These are phyloP conservation scores for Phytophthora aleatoria DNA, from an alignment of 352 stramenopile genomes.

Conservation along the genomic window DNA sequence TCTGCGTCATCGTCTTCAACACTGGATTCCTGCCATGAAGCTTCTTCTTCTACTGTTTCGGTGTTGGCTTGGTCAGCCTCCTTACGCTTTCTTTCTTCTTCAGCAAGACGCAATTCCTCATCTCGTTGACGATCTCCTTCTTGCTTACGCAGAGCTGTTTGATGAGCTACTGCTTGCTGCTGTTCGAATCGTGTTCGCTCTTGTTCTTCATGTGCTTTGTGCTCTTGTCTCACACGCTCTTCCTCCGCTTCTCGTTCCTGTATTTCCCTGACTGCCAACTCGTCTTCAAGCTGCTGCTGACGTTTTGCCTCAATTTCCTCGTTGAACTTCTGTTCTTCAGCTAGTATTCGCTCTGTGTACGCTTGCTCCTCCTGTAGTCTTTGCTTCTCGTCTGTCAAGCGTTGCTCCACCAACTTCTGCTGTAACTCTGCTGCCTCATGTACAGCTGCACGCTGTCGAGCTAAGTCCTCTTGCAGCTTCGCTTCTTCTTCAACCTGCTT, in stretches of 20 bases:
- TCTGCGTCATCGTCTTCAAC: conserved; percentile 6
- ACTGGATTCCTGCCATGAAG: conserved; percentile 6
- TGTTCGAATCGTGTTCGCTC: conserved; percentile 13
- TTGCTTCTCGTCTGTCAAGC: conserved; percentile 27
- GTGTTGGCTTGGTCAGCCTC: not conserved
- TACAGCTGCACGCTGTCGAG: conserved; percentile 37
- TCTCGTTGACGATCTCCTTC: conserved; percentile 19
- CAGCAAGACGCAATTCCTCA: not conserved
- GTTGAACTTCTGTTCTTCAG: conserved; percentile 25
- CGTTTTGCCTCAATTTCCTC: conserved; percentile 30
- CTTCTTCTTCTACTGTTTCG: conserved; percentile 1
- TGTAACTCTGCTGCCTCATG: conserved; percentile 41
- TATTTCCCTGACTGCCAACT: conserved; percentile 14
- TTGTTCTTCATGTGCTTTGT: conserved; percentile 8
- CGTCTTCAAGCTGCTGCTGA: conserved; percentile 28
- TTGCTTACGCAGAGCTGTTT: conserved; percentile 23
- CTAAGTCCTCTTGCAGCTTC: conserved; percentile 38
- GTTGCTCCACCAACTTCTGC: conserved; percentile 27
- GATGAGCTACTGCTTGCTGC: conserved; percentile 5
- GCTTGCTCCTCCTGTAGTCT: conserved; percentile 29
- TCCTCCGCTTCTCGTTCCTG: conserved; percentile 27
- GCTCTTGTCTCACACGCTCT: conserved; percentile 15
- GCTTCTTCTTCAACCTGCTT: conserved; percentile 40
- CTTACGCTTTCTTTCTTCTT: conserved; percentile 5
- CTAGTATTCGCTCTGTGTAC: conserved; percentile 20